Conservation (phyloP, 2,329 filamentous ascomycete species). For the Pezicula radicicola region DNA sequence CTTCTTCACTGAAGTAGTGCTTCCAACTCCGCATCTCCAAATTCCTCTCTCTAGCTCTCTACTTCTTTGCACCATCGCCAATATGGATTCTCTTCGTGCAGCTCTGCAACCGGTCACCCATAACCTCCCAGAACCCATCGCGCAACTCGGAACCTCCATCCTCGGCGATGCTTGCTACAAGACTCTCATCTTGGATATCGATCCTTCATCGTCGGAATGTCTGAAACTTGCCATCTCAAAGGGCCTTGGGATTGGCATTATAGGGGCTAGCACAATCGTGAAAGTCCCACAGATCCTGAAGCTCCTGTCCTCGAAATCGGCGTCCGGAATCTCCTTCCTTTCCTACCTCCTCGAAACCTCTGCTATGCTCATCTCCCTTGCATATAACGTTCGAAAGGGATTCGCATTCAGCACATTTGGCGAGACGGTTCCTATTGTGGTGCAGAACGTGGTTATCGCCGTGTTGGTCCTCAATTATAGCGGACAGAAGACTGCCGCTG, state of each 20-base stretch:
- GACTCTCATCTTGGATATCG: slow-evolving; percentile 79
- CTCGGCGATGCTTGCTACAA: slow-evolving; percentile 84
- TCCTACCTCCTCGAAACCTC: slow-evolving; percentile 90
- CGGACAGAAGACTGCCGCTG: slow-evolving; percentile 64
- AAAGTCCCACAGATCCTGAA: slow-evolving; percentile 98
- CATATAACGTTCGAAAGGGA: slow-evolving; percentile 86
- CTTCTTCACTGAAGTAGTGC: neutral
- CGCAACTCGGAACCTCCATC: slow-evolving; percentile 72
- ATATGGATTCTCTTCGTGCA: slow-evolving; percentile 60
- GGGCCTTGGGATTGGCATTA: slow-evolving; percentile 88
- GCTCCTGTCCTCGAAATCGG: slow-evolving; percentile 75
- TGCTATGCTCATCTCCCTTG: slow-evolving; percentile 82
- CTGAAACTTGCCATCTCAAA: slow-evolving; percentile 90
- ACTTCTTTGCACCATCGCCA: neutral
- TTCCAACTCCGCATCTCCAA: neutral
- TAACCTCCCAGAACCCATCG: slow-evolving; percentile 71
- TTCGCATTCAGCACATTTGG: slow-evolving; percentile 97
- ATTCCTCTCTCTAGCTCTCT: neutral
- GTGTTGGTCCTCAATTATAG: slow-evolving; percentile 83
- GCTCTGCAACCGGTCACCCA: slow-evolving; percentile 66
- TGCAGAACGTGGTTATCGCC: slow-evolving; percentile 88
- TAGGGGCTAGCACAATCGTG: slow-evolving; percentile 84
- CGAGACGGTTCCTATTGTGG: slow-evolving; percentile 87
- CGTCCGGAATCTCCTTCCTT: slow-evolving; percentile 82
- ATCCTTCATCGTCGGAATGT: slow-evolving; percentile 73